Evolutionary conservation across 495 filamentous ascomycete species (phyloP), one percentile per base, ranked within the genome.

Genomic region (Neurospora sp.): DNA sequence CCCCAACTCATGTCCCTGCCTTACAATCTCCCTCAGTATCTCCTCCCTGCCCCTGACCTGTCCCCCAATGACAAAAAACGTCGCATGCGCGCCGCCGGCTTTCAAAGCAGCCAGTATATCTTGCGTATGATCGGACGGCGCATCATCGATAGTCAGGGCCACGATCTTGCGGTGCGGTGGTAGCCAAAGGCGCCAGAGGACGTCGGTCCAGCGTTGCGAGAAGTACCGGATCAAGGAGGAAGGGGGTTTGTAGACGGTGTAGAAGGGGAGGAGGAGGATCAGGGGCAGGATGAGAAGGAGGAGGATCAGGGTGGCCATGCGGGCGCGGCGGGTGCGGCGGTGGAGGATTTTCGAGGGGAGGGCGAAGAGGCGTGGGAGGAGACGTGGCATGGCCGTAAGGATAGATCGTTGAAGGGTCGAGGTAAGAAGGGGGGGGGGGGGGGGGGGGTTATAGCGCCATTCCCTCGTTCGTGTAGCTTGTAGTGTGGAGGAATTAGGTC

Each of bases 81-180:
- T 94, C 0, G 91, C 91, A 7, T 85, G 86, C 18, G 89, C 91
- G 53, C 84, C 80, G 76, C 88, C 76, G 8, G 75, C 81, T 70
- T 86, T 80, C 1, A 97, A 83, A 0, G 91, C 78, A 39, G 87
- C 81, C 46, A 94, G 83, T 46, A 98, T 94, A 41, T 88, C 86
- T n/a, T 76, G 73, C 2, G 94, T 97, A 78, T 92, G 88, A 61
- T 86, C 80, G 1, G 91, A 93, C 4, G 93, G 93, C 22, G 87
- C 90, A 81, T 96, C 93, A 82, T 96, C 93, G 79, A 97, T 91
- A 5, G 92, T 95, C 38, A 97, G 86, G 2, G 92, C 93, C 16
- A 96, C 85, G 8, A 93, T 77, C 72, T 90, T 91, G 69, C 85
- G 81, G 38, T 79, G 71, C 0, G 86, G 83, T 1, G 80, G 80